A percentile compares a stretch with the other conserved stretches of the same genome.
phyloP scores from a whole-genome alignment of 164 flowering plant species.

The Brasenia schreberi region DNA sequence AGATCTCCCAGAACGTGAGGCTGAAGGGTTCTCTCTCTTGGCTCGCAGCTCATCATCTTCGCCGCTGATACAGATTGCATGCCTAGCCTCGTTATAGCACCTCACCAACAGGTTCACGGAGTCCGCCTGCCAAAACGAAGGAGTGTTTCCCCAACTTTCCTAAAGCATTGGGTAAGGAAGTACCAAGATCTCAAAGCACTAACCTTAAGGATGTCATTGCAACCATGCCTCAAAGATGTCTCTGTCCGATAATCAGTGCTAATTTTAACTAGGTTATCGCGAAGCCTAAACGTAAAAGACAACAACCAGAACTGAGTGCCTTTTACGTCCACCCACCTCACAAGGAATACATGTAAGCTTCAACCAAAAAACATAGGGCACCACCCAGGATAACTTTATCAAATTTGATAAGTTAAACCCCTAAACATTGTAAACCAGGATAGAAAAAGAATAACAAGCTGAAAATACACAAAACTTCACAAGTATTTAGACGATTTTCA shows the following conservation, averaged over 20 bases:
- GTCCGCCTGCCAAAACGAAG: constrained; percentile 47
- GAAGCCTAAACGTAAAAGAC: constrained; percentile 40
- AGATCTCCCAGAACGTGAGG: constrained; percentile 9
- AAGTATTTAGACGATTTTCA: background rate
- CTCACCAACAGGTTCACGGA: constrained; percentile 78
- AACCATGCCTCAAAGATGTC: constrained; percentile 91
- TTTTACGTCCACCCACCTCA: too few species aligned
- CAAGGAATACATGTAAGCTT: background rate
- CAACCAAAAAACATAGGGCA: background rate
- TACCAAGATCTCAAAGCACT: background rate
- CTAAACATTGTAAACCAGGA: background rate
- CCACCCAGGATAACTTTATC: background rate
- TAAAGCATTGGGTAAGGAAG: background rate
- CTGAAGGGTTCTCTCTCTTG: constrained; percentile 16
- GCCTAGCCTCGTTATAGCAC: constrained; percentile 83
- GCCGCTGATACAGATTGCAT: constrained; percentile 58
- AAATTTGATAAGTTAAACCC: background rate
- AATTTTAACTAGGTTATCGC: constrained; percentile 87
- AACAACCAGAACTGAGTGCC: background rate
- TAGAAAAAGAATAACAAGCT: background rate
- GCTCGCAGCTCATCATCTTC: constrained; percentile 61
- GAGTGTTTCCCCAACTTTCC: background rate
- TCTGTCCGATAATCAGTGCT: constrained; percentile 94
- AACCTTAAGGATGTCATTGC: constrained; percentile 97
- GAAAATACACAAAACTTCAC: too few species aligned